These are phyloP conservation scores for Cryphonectria nitschkei DNA, from an alignment of 2,329 filamentous ascomycete genomes.

Conservation along the genomic window DNA sequence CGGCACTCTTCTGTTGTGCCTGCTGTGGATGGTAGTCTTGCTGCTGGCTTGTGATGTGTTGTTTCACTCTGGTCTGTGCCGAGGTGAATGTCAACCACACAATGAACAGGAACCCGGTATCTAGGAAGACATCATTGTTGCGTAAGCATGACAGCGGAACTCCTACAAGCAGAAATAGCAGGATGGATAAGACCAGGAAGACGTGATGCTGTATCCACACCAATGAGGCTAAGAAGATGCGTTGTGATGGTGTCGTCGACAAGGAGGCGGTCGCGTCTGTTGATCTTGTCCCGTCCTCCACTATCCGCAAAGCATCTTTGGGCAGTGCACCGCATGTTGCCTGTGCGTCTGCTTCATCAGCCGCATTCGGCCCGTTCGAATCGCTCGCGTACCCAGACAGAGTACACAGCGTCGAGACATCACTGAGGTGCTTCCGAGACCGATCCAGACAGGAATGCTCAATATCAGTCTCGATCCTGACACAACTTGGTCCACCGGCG, in stretches of 20 bases:
- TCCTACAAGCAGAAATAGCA: slow-evolving; percentile 43
- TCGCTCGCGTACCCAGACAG: slow-evolving; percentile 19
- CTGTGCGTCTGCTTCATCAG: background rate
- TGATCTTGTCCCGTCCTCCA: slow-evolving; percentile 10
- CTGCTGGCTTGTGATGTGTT: background rate
- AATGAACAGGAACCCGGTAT: slow-evolving; percentile 52
- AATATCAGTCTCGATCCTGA: background rate
- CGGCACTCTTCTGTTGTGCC: slow-evolving; percentile 31
- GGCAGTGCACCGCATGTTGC: background rate
- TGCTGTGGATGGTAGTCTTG: slow-evolving; percentile 3
- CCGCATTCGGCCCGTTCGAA: background rate
- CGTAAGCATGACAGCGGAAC: slow-evolving; percentile 44
- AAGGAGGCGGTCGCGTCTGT: background rate
- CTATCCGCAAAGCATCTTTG: background rate
- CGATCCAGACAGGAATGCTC: slow-evolving; percentile 14
- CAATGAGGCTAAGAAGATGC: background rate
- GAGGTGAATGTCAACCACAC: slow-evolving; percentile 51
- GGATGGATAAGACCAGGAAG: slow-evolving; percentile 38
- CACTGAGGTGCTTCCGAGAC: slow-evolving; percentile 30
- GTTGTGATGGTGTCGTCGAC: background rate
- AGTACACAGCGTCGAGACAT: slow-evolving; percentile 31
- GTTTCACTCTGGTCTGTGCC: slow-evolving; percentile 44
- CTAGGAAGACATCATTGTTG: slow-evolving; percentile 45
- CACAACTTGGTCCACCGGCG: background rate
- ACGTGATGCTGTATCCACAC: slow-evolving; percentile 19